phyloP scores from a whole-genome alignment of 2,329 filamentous ascomycete genomes.

The Neopestalotiopsis sp. region DNA sequence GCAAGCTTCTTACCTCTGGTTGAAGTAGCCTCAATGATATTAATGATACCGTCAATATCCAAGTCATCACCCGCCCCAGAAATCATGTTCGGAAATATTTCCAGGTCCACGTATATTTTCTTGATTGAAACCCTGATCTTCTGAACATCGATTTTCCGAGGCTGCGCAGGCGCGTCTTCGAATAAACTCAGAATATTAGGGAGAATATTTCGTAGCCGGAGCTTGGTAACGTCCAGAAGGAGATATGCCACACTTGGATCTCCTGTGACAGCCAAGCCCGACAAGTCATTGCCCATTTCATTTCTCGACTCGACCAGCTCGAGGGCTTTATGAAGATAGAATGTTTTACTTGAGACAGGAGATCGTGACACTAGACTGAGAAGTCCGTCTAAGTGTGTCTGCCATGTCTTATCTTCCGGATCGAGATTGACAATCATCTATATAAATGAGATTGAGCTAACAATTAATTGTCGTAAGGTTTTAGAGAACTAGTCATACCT shows the following conservation, averaged over 20 bases:
- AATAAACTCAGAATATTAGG: neutral
- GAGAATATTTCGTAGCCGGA: neutral
- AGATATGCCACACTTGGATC: neutral
- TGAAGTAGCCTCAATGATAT: neutral
- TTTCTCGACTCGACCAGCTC: neutral
- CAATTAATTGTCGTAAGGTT: neutral
- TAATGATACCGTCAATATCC: neutral
- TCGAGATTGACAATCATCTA: conserved; percentile 1
- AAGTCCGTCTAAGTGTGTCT: neutral
- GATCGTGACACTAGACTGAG: neutral
- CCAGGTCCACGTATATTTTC: neutral
- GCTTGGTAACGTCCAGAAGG: neutral
- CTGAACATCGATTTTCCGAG: neutral
- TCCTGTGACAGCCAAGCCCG: neutral
- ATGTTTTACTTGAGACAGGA: neutral
- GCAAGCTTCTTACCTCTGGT: neutral
- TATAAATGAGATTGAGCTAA: neutral
- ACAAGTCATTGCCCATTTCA: neutral
- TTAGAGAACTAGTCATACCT: neutral
- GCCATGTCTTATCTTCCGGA: neutral
- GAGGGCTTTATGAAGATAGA: neutral
- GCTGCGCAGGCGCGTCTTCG: rapidly evolving
- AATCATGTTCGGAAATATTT: neutral
- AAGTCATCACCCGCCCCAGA: neutral
- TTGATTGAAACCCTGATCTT: neutral